A percentile compares a stretch with the other conserved stretches of the same genome.
Evolutionary conservation across 2,329 filamentous ascomycete genomes (phyloP).

Genomic region (Pseudonectria buxi): DNA sequence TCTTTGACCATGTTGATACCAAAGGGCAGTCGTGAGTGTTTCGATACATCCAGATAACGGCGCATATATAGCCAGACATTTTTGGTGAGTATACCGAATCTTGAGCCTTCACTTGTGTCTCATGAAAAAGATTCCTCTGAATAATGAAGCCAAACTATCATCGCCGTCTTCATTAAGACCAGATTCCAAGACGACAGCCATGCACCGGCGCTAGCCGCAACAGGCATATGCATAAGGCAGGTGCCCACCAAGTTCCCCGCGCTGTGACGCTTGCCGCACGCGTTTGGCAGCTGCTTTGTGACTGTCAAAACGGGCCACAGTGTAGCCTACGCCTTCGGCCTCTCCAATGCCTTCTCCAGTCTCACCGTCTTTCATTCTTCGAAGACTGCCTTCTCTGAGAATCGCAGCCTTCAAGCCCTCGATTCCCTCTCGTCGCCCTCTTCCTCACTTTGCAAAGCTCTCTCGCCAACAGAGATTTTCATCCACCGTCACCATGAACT

Average conservation of each 20-base stretch:
- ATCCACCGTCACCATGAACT: slow-evolving; percentile 44
- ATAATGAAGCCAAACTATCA: no score
- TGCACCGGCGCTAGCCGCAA: slow-evolving; percentile 6
- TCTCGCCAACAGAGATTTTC: slow-evolving; percentile 24
- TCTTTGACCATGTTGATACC: no score
- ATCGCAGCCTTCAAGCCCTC: slow-evolving; percentile 21
- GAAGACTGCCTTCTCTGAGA: slow-evolving; percentile 29
- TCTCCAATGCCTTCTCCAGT: slow-evolving; percentile 27
- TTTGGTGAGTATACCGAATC: no score
- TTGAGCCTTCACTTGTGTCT: no score
- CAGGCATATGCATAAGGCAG: slow-evolving; percentile 11
- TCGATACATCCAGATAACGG: no score
- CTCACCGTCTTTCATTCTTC: slow-evolving; percentile 28
- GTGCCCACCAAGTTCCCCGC: slow-evolving; percentile 5
- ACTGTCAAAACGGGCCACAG: slow-evolving; percentile 15
- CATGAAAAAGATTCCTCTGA: no score
- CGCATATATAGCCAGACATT: no score
- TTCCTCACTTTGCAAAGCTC: slow-evolving; percentile 17
- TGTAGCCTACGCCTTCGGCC: slow-evolving; percentile 6
- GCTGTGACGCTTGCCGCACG: slow-evolving; percentile 10
- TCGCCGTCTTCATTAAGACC: no score
- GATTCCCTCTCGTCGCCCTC: slow-evolving; percentile 13
- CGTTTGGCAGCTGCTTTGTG: slow-evolving; percentile 20
- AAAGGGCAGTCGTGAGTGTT: no score
- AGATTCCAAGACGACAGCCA: no score